Evolutionary conservation across 257 asterid species (phyloP).

Genomic region (Forsythia suspensa): DNA sequence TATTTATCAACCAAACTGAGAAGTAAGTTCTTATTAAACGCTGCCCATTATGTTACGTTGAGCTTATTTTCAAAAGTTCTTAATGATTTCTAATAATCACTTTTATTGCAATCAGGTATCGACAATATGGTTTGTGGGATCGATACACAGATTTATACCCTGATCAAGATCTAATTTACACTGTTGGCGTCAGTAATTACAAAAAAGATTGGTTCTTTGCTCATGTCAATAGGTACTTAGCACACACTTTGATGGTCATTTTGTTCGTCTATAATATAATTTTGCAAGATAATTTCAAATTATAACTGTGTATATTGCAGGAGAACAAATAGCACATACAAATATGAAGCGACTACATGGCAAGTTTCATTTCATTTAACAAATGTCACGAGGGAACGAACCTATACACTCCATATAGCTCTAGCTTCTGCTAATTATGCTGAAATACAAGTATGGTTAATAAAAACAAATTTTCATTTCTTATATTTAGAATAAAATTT

Average conservation of each 20-base stretch:
- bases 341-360: slow-evolving; percentile 31
- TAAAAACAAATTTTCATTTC: no score
- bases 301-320: slow-evolving; percentile 25
- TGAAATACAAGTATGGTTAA: slow-evolving; percentile 26
- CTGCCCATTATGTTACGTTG: not conserved
- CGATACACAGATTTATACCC: slow-evolving; percentile 24
- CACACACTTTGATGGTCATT: not conserved
- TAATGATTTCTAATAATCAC: not conserved
- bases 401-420: slow-evolving; percentile 38
- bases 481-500: no score
- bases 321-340: slow-evolving; percentile 11
- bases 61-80: not conserved
- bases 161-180: slow-evolving; percentile 1
- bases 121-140: slow-evolving; percentile 32
- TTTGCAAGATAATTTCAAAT: not conserved
- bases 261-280: not conserved
- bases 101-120: slow-evolving; percentile 7
- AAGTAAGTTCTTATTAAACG: slow-evolving; percentile 26
- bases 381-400: not conserved
- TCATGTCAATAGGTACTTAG: slow-evolving; percentile 20
- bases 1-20: slow-evolving; percentile 34
- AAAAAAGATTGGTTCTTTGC: slow-evolving; percentile 30
- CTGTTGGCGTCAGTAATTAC: slow-evolving; percentile 23
- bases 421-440: slow-evolving; percentile 35
- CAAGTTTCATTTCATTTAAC: slow-evolving; percentile 23